These are phyloP conservation scores for Nothophytophthora sp. DNA, from an alignment of 352 stramenopile genomes.

Conservation along the genomic window DNA sequence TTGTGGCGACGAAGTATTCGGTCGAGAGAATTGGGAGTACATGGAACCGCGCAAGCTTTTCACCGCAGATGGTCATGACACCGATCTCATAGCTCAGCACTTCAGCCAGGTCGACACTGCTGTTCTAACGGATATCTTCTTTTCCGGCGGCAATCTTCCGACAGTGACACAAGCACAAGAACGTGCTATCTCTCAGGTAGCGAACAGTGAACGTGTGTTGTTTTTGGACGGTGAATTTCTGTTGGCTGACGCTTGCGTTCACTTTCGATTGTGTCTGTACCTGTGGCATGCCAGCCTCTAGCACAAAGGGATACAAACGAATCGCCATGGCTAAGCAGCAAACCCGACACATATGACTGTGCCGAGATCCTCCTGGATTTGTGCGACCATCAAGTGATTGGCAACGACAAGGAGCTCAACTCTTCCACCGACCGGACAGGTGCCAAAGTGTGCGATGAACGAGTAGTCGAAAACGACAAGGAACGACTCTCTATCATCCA, in stretches of 20 bases:
- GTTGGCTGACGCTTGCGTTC: too few relatives aligned
- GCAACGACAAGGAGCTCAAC: neutral
- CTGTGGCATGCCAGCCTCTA: too few relatives aligned
- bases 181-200: constrained; percentile 9
- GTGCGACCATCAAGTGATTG: constrained; percentile 2
- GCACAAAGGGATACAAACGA: too few relatives aligned
- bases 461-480: neutral
- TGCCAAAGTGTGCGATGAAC: neutral
- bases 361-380: constrained; percentile 17
- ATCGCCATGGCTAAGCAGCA: constrained; percentile 34
- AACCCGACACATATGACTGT: constrained; percentile 28
- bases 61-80: too few relatives aligned
- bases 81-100: neutral
- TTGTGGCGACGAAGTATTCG: neutral
- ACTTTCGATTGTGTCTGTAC: too few relatives aligned
- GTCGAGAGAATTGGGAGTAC: too few relatives aligned
- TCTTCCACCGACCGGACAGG: neutral
- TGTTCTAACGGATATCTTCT: constrained; percentile 28
- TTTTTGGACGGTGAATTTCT: neutral
- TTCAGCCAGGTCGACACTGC: too few relatives aligned
- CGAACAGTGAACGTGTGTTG: neutral
- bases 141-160: constrained; percentile 1
- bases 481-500: too few relatives aligned
- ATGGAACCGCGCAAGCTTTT: too few relatives aligned
- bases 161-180: neutral